These are phyloP conservation scores for Besnoitia besnoiti DNA, from an alignment of 169 alveolate genomes.

Conservation along the genomic window DNA sequence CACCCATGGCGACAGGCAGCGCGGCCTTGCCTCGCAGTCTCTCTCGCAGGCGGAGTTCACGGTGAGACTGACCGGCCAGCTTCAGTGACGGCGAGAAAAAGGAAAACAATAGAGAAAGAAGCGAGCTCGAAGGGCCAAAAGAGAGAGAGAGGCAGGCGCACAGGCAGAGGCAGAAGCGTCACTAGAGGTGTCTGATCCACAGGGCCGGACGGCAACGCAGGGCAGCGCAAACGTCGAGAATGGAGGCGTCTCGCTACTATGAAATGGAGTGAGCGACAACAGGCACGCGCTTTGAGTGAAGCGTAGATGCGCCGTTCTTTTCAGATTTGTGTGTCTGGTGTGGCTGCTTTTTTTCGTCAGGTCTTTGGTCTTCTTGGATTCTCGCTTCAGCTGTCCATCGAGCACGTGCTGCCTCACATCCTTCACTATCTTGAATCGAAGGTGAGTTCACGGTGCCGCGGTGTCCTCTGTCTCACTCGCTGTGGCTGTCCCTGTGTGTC, in stretches of 20 bases:
- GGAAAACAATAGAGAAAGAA: not conserved
- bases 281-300: no score
- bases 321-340: not conserved
- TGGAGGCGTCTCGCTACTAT: no score
- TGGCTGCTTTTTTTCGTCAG: not conserved
- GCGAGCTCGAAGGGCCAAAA: not conserved
- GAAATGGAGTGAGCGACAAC: no score
- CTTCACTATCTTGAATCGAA: constrained; percentile 36
- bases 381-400: constrained; percentile 44
- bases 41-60: constrained; percentile 27
- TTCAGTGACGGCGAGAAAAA: not conserved
- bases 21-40: not conserved
- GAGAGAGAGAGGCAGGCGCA: not conserved
- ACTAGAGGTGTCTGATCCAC: no score
- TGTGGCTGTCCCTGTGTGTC: no score
- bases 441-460: not conserved
- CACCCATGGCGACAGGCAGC: not conserved
- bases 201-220: no score
- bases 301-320: no score
- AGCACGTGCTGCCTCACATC: constrained; percentile 52
- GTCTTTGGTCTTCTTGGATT: constrained; percentile 52
- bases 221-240: no score
- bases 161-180: no score
- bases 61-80: not conserved
- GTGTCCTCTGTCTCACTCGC: no score